Evolutionary conservation across 805 yeast species (phyloP).

Genomic region (Candida nanaspora): DNA sequence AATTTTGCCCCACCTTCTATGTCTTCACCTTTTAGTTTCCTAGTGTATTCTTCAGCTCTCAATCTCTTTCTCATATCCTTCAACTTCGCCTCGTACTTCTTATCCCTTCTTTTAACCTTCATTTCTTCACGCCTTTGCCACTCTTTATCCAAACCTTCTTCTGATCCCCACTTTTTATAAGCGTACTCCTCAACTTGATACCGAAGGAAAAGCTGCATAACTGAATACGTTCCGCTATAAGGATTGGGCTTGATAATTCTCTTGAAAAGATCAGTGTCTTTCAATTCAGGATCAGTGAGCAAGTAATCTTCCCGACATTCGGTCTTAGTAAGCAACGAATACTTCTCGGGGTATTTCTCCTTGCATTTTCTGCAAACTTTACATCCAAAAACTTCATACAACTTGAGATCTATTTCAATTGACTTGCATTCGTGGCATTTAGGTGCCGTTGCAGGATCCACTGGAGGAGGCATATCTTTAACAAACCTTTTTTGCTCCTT

Average conservation of each 20-base stretch:
- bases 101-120: conserved; percentile 67
- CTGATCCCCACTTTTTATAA: conserved; percentile 87
- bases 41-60: conserved; percentile 83
- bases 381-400: conserved; percentile 60
- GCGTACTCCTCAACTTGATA: conserved; percentile 93
- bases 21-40: conserved; percentile 54
- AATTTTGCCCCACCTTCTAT: conserved; percentile 19
- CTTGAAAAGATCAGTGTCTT: conserved; percentile 59
- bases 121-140: conserved; percentile 78
- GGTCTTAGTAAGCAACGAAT: conserved; percentile 86
- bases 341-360: conserved; percentile 73
- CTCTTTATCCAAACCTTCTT: conserved; percentile 84
- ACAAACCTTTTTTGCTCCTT: conserved; percentile 29
- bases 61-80: conserved; percentile 86
- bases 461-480: conserved; percentile 62
- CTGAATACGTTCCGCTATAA: conserved; percentile 76
- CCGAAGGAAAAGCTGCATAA: conserved; percentile 88
- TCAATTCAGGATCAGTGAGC: conserved; percentile 86
- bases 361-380: conserved; percentile 80
- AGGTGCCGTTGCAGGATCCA: conserved; percentile 67
- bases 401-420: conserved; percentile 69
- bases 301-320: conserved; percentile 92
- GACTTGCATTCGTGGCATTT: conserved; percentile 79
- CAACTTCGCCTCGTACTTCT: conserved; percentile 69
- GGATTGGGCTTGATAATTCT: conserved; percentile 91